These are phyloP conservation scores for Hypoxylon sp. DNA, from an alignment of 2,329 filamentous ascomycete species.

Conservation along the genomic window DNA sequence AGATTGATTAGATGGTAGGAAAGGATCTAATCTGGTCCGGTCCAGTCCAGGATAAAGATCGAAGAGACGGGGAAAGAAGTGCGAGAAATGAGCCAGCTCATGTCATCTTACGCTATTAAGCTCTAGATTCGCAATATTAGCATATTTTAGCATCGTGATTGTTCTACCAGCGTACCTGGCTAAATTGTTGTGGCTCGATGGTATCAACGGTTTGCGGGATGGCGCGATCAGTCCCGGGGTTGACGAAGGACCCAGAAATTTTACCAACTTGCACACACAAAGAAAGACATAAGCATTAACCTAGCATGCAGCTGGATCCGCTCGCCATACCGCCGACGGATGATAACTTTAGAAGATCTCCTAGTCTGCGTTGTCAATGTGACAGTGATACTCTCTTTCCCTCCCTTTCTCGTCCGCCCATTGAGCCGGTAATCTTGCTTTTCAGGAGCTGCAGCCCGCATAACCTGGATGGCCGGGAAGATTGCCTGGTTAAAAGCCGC, in stretches of 20 bases:
- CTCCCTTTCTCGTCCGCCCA: constrained; percentile 17
- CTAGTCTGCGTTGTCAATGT: constrained; percentile 35
- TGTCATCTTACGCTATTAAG: constrained; percentile 26
- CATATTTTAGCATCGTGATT: constrained; percentile 29
- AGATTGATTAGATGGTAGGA: constrained; percentile 24
- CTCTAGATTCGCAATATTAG: constrained; percentile 38
- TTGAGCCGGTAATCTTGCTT: constrained; percentile 26
- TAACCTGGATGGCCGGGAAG: constrained; percentile 20
- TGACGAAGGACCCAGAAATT: constrained; percentile 36
- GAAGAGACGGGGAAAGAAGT: constrained; percentile 16
- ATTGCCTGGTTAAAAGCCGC: constrained; percentile 32
- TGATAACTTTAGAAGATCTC: constrained; percentile 42
- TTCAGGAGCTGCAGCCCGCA: constrained; percentile 4
- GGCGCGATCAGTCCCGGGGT: constrained; percentile 50
- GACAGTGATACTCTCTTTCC: constrained; percentile 31
- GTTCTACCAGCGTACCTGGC: constrained; percentile 38
- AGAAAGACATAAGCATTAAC: constrained; percentile 37
- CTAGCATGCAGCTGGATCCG: constrained; percentile 41
- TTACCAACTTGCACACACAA: constrained; percentile 38
- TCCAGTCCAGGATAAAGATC: constrained; percentile 5
- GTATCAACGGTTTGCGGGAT: constrained; percentile 51
- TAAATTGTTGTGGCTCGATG: constrained; percentile 47
- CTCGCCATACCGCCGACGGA: constrained; percentile 46
- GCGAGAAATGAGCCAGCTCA: constrained; percentile 14
- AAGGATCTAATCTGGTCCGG: constrained; percentile 5